phyloP scores from a whole-genome alignment of 2,329 filamentous ascomycete genomes.

The Thelonectria blattea region DNA sequence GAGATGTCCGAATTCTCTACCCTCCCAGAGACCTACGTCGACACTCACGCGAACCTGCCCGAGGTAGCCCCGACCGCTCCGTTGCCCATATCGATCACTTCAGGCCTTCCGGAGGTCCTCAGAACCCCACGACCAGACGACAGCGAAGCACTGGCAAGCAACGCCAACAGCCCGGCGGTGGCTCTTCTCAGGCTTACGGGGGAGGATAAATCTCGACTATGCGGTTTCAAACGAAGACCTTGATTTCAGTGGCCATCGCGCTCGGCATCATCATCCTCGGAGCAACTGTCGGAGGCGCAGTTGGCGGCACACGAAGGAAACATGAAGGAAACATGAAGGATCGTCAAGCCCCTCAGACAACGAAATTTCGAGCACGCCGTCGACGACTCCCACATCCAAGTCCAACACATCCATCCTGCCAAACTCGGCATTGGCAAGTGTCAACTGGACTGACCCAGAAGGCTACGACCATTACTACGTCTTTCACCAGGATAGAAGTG shows the following conservation, averaged over 20 bases:
- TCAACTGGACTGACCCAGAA: constrained; percentile 12
- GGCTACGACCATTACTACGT: constrained; percentile 7
- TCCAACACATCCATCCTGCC: background rate
- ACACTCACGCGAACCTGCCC: too few relatives aligned
- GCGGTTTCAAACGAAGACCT: constrained; percentile 6
- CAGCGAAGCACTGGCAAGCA: too few relatives aligned
- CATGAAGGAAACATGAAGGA: too few relatives aligned
- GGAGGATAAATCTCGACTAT: constrained; percentile 1
- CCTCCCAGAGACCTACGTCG: too few relatives aligned
- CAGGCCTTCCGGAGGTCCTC: too few relatives aligned
- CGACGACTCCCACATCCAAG: background rate
- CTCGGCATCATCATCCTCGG: constrained; percentile 1
- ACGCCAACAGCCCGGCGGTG: too few relatives aligned
- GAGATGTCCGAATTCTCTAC: too few relatives aligned
- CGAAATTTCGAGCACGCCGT: background rate
- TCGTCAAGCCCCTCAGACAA: background rate
- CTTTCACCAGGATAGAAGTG: background rate
- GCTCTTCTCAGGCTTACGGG: too few relatives aligned
- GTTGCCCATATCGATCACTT: too few relatives aligned
- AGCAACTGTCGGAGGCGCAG: constrained; percentile 13
- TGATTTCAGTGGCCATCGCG: background rate
- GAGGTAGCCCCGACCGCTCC: too few relatives aligned
- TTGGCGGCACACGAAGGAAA: background rate
- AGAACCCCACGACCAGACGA: too few relatives aligned
- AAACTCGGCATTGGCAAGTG: constrained; percentile 2